Conservation (phyloP, 2,329 filamentous ascomycete species). For the Nectriaceae sp. region DNA sequence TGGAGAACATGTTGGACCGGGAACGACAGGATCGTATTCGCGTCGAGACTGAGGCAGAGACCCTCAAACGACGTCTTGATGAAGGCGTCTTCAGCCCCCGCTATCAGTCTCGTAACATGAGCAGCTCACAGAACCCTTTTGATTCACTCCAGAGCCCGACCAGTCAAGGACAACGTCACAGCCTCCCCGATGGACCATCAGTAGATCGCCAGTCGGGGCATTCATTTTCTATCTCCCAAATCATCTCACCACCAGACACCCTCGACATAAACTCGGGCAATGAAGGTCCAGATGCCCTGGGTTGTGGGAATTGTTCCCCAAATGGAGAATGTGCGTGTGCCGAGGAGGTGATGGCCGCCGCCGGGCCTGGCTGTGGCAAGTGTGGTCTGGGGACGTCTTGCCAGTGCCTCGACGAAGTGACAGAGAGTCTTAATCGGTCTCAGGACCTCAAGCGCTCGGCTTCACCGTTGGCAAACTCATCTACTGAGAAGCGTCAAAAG, state of each 20-base stretch:
- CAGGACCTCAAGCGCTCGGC: slow-evolving; percentile 50
- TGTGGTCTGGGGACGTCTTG: slow-evolving; percentile 66
- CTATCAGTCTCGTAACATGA: slow-evolving; percentile 30
- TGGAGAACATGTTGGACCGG: slow-evolving; percentile 65
- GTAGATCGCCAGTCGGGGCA: slow-evolving; percentile 35
- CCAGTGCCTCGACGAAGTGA: slow-evolving; percentile 63
- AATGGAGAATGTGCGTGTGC: slow-evolving; percentile 59
- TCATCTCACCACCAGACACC: slow-evolving; percentile 55
- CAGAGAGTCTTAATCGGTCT: slow-evolving; percentile 45
- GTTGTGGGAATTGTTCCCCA: slow-evolving; percentile 59
- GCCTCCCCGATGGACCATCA: slow-evolving; percentile 27
- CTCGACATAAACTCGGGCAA: slow-evolving; percentile 32
- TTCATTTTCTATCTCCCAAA: slow-evolving; percentile 58
- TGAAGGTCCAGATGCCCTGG: slow-evolving; percentile 37
- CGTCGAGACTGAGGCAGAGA: slow-evolving; percentile 43
- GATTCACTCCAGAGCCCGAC: slow-evolving; percentile 29
- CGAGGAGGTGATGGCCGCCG: slow-evolving; percentile 57
- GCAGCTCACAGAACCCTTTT: slow-evolving; percentile 27
- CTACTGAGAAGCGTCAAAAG: slow-evolving; percentile 58
- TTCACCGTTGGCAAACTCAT: slow-evolving; percentile 44
- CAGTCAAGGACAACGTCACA: slow-evolving; percentile 29
- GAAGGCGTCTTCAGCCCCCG: slow-evolving; percentile 29
- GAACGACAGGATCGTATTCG: slow-evolving; percentile 53
- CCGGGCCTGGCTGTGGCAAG: slow-evolving; percentile 62
- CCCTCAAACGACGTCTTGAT: slow-evolving; percentile 33